Percentiles rank a stretch among this genome's conserved stretches.
These are phyloP conservation scores for Emergomyces pasteurianus DNA, from an alignment of 2,329 filamentous ascomycete species.

Conservation along the genomic window DNA sequence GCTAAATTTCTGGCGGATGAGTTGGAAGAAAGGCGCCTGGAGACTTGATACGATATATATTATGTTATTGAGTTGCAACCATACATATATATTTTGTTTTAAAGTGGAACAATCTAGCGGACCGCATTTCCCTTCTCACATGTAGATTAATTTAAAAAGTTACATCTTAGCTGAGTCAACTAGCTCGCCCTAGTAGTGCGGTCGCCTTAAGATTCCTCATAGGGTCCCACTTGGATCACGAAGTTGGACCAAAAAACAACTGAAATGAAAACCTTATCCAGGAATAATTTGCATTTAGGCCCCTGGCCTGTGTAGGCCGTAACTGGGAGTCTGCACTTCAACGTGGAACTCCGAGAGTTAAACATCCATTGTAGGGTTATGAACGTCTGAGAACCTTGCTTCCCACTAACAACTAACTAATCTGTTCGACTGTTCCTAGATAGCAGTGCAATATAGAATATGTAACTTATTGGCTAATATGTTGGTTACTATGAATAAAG, in stretches of 20 bases:
- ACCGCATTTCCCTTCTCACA: neutral
- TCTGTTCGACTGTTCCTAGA: neutral
- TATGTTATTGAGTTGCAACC: neutral
- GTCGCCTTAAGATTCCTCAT: no score
- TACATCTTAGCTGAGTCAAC: neutral
- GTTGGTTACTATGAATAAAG: neutral
- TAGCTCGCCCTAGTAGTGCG: neutral
- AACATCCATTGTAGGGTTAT: no score
- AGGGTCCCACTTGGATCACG: no score
- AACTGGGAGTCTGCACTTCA: no score
- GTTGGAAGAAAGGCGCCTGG: slow-evolving; percentile 20
- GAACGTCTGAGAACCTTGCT: no score
- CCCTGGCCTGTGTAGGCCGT: no score
- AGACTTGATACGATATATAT: neutral
- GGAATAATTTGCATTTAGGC: no score
- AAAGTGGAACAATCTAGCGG: neutral
- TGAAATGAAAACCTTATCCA: no score
- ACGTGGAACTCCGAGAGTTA: no score
- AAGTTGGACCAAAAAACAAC: no score
- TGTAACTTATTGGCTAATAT: neutral
- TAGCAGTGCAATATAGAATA: neutral
- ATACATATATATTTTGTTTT: neutral
- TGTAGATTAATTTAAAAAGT: neutral
- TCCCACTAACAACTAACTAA: no score
- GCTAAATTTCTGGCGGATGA: slow-evolving; percentile 52